Evolutionary conservation across 352 stramenopile genomes (phyloP).

Genomic region (Pythium dissimile): DNA sequence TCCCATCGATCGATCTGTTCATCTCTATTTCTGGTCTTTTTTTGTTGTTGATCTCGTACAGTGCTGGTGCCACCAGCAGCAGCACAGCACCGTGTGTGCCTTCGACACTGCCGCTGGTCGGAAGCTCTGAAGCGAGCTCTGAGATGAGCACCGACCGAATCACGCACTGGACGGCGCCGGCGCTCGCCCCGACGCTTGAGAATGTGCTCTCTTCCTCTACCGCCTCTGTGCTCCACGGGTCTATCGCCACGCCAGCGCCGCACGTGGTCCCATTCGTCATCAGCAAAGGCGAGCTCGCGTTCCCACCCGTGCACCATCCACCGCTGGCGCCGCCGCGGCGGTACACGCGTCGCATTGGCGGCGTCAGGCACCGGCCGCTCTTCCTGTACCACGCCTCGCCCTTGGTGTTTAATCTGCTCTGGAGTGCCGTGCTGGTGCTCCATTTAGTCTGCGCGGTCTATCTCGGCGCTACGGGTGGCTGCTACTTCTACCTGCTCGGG

Average conservation of each 20-base stretch:
- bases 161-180: not conserved
- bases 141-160: slow-evolving; percentile 9
- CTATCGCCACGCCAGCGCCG: not conserved
- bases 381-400: slow-evolving; percentile 9
- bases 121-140: no score
- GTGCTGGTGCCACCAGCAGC: no score
- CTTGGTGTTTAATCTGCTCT: slow-evolving; percentile 3
- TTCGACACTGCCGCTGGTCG: no score
- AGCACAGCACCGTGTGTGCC: no score
- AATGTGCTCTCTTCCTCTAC: not conserved
- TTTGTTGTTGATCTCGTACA: no score
- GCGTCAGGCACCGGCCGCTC: not conserved
- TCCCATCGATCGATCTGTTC: no score
- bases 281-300: slow-evolving; percentile 13
- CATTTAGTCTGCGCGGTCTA: slow-evolving; percentile 11
- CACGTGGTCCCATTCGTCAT: slow-evolving; percentile 6
- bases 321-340: not conserved
- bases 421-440: slow-evolving; percentile 7
- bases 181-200: no score
- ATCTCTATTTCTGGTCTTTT: no score
- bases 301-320: slow-evolving; percentile 12
- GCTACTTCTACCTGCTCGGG: slow-evolving; percentile 20
- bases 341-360: slow-evolving; percentile 9
- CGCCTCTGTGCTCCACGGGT: not conserved
- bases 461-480: not conserved